A percentile compares a stretch with the other conserved stretches of the same genome.
phyloP scores from a whole-genome alignment of 345 rosid genomes.

The Hirschfeldia incana region DNA sequence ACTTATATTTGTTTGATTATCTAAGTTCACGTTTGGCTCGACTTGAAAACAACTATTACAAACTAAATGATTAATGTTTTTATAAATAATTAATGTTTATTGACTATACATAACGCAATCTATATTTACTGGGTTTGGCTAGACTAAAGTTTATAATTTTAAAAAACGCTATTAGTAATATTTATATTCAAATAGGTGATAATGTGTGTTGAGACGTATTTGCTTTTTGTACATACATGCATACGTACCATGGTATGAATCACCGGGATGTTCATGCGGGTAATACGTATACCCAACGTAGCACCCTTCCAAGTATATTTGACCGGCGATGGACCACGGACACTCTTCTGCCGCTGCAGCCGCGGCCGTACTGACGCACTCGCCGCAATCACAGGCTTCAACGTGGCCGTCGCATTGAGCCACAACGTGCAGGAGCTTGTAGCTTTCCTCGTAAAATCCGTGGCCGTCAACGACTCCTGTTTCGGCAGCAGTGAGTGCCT shows the following conservation, averaged over 20 bases:
- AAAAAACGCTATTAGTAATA: background rate
- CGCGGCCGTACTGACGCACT: slow-evolving; percentile 56
- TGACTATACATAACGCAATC: background rate
- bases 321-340: slow-evolving; percentile 47
- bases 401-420: slow-evolving; percentile 73
- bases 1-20: background rate
- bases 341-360: slow-evolving; percentile 56
- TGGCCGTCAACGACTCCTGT: slow-evolving; percentile 41
- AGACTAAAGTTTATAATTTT: background rate
- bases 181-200: background rate
- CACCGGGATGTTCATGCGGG: slow-evolving; percentile 35
- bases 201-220: background rate
- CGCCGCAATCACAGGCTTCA: slow-evolving; percentile 55
- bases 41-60: background rate
- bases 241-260: slow-evolving; percentile 39
- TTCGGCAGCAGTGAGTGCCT: slow-evolving; percentile 50
- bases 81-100: background rate
- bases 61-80: background rate
- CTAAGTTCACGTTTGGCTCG: background rate
- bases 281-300: slow-evolving; percentile 51
- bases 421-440: slow-evolving; percentile 46
- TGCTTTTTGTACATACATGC: background rate
- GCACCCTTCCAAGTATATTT: slow-evolving; percentile 60
- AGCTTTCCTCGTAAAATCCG: slow-evolving; percentile 47
- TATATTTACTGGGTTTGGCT: background rate